Evolutionary conservation across 140 eudicot species (phyloP), one percentile per base, ranked within the genome.

Genomic region (Bidens hawaiensis): DNA sequence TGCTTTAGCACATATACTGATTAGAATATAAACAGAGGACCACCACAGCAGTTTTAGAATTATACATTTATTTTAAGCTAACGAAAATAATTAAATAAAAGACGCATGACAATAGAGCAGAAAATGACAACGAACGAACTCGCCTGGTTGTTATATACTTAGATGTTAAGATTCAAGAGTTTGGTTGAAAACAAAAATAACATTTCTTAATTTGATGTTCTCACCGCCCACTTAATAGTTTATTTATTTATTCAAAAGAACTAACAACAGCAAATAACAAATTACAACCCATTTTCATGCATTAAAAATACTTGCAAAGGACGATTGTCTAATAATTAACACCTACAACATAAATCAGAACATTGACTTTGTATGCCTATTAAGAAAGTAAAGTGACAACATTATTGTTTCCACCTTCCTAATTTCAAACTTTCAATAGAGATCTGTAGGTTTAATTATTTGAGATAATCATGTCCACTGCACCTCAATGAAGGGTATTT

Each of bases 31-130:
- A 60, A 49, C 21, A 56, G 12, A 48, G 75, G 75, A 60, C 75
- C 68, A 59, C 75, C 61, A 47, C 67, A 33, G 13, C 15, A 36
- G 62, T 47, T 70, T 28, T 42, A 68, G 38, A 55, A 55, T 6
- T 1, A 26, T 0, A 24, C 42, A 28, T 55, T 23, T 55, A 28
- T 16, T 55, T 54, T 6, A 55, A 15, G 16, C 34, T 14, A 36
- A 52, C 12, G 30, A 52, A 49, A 25, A 11, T 27, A 47, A 47
- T 46, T 3, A 41, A 25, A 41, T 13, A 67, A 25, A 38, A 52
- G 28, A 19, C 36, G 41, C 16, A 52, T 14, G 58, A 55, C 13
- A 36, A 24, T 11, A 53, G 28, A 51, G 34, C 72, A 52, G 15
- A 6, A 67, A 33, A 24, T 36, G 22, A 67, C 12, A 19, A 31